Evolutionary conservation across 495 filamentous ascomycete species (phyloP).

Genomic region (Rhizodiscina lignyota): DNA sequence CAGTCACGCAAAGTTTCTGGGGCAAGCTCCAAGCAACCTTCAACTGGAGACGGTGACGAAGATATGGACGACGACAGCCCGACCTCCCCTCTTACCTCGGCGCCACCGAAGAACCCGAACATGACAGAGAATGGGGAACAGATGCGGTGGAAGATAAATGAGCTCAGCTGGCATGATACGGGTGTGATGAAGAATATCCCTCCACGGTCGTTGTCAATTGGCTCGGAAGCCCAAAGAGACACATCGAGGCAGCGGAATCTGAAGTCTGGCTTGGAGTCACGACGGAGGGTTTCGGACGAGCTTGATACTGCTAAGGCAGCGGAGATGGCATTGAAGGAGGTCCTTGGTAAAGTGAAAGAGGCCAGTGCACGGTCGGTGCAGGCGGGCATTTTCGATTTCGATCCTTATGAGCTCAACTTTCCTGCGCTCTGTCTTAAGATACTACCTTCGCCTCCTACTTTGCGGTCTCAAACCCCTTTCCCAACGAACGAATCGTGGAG

Average conservation of each 20-base stretch:
- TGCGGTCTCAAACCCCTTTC: conserved; percentile 54
- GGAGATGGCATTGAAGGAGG: conserved; percentile 69
- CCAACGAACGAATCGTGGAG: conserved; percentile 58
- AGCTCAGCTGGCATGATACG: conserved; percentile 59
- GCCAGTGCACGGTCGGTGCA: conserved; percentile 4
- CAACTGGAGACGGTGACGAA: too few species aligned
- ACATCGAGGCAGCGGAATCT: conserved; percentile 27
- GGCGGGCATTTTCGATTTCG: conserved; percentile 49
- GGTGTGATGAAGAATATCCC: conserved; percentile 69
- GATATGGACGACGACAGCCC: conserved; percentile 24
- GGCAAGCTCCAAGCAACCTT: too few species aligned
- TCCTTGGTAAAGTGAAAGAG: conserved; percentile 61
- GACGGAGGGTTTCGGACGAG: too few species aligned
- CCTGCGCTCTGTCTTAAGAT: conserved; percentile 67
- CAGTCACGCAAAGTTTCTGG: too few species aligned
- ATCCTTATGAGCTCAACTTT: conserved; percentile 64
- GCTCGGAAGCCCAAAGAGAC: too few species aligned
- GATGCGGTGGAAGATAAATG: too few species aligned
- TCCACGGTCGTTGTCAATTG: too few species aligned
- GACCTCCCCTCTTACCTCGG: neutral
- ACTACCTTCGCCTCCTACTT: conserved; percentile 57
- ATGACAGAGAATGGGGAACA: too few species aligned
- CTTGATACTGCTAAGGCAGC: conserved; percentile 59
- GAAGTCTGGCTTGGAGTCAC: conserved; percentile 40
- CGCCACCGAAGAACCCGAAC: too few species aligned